Conservation (phyloP, 805 yeast species). For the Ogataea pini region DNA sequence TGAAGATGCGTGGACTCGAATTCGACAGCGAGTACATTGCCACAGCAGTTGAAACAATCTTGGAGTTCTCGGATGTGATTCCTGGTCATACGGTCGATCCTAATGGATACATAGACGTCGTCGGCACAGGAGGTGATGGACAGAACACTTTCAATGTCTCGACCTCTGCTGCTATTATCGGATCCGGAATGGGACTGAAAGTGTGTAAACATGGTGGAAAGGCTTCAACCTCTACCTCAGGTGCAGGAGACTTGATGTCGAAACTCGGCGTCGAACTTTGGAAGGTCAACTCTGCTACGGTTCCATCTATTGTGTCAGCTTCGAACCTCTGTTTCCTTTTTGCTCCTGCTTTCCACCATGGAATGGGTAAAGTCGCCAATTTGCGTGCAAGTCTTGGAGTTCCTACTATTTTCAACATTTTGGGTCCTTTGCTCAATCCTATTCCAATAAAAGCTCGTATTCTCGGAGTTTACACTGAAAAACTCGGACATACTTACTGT, state of each 20-base stretch:
- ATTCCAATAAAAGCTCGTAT: constrained; percentile 77
- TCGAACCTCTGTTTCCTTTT: constrained; percentile 67
- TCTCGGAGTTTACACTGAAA: constrained; percentile 83
- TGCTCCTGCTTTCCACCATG: constrained; percentile 94
- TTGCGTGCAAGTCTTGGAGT: constrained; percentile 79
- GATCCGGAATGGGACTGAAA: constrained; percentile 80
- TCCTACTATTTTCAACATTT: constrained; percentile 90
- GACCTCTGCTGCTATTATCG: constrained; percentile 91
- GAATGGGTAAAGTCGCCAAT: constrained; percentile 80
- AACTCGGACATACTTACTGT: constrained; percentile 81
- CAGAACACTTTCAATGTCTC: constrained; percentile 96
- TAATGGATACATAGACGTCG: constrained; percentile 76
- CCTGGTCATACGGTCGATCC: constrained; percentile 44
- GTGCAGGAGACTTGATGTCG: constrained; percentile 86
- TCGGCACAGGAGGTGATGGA: constrained; percentile 99
- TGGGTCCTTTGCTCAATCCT: constrained; percentile 95
- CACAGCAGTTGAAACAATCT: constrained; percentile 76
- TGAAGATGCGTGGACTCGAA: constrained; percentile 74
- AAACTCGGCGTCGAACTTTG: constrained; percentile 81
- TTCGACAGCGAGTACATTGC: constrained; percentile 81
- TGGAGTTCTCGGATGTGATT: constrained; percentile 63
- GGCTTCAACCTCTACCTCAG: constrained; percentile 90
- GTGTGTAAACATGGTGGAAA: constrained; percentile 98
- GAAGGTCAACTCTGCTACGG: constrained; percentile 61
- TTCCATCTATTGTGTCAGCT: constrained; percentile 56